Percentiles rank a stretch among this genome's conserved stretches.
phyloP scores from a whole-genome alignment of 345 rosid genomes.

The Hirschfeldia incana region DNA sequence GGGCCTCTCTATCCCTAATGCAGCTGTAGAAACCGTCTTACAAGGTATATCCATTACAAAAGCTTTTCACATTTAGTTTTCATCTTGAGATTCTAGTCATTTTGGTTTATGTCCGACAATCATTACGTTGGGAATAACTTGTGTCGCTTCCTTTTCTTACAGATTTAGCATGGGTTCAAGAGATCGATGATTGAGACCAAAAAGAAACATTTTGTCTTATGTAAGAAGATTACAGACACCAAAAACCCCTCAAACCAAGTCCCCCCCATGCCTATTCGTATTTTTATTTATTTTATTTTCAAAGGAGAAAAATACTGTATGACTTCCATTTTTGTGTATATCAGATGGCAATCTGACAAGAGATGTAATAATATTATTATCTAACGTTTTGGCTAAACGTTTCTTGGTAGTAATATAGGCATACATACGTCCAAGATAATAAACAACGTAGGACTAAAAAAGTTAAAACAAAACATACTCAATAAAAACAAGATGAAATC shows the following conservation, averaged over 20 bases:
- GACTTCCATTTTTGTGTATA: conserved; percentile 41
- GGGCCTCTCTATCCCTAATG: conserved; percentile 89
- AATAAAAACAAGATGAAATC: neutral
- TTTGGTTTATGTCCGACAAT: conserved; percentile 5
- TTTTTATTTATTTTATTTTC: conserved; percentile 19
- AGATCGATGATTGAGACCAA: conserved; percentile 63
- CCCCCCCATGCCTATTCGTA: conserved; percentile 28
- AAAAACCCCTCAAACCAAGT: neutral
- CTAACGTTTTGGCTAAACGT: conserved; percentile 13
- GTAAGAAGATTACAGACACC: conserved; percentile 17
- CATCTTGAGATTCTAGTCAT: neutral
- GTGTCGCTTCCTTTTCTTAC: conserved; percentile 26
- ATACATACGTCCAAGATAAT: neutral
- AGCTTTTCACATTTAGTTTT: neutral
- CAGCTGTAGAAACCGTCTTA: conserved; percentile 86
- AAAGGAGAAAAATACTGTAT: neutral
- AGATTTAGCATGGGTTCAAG: conserved; percentile 98
- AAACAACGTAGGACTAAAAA: neutral
- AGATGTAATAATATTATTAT: conserved; percentile 32
- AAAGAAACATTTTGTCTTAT: neutral
- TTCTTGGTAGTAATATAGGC: neutral
- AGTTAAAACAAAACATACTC: neutral
- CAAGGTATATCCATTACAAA: conserved; percentile 60
- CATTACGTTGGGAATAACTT: neutral
- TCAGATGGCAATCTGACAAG: conserved; percentile 20